Evolutionary conservation across 2,329 filamentous ascomycete genomes (phyloP), one percentile per base, ranked within the genome.

Genomic region (Diaporthe vaccinii): DNA sequence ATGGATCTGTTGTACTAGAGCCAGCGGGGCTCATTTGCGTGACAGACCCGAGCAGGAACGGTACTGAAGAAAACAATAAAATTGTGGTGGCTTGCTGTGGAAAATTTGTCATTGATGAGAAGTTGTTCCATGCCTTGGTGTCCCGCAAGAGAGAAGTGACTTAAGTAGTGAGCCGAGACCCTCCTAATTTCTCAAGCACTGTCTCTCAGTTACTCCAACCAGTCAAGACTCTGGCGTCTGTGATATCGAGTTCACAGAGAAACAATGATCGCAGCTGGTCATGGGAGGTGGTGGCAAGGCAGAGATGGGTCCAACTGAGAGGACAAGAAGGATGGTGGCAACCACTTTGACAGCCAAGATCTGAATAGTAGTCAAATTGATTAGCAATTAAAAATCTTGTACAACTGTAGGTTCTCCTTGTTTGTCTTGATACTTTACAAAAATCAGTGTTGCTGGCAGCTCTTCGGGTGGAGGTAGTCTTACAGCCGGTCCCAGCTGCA

Each of bases 401-500:
- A 39, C 12, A 14, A 39, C 44, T 46, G 17, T 1, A 46, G 17
- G 20, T 17, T n/a, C 51, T 55, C 28, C 28, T 57, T 25, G 34
- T 58, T 28, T 58, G 25, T 34, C 55, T 17, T 34, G 28, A 36
- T 3, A 34, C 17, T 58, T 12, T 22, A 22, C 22, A 36, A 31
- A 17, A 41, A 14, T 10, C 14, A 34, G 28, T 55, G 53, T 15
- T 57, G 20, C 25, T 15, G 15, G 51, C n/a, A 10, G 20, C 51
- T n/a, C 4, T 28, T 31, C n/a, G 51, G 25, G 25, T 10, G 15
- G 25, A 9, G 28, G n/a, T 25, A 22, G 3, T 1, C 49, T 14
- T 20, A 17, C 62, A 69, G 65, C 65, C 65, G 46, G 65, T 25
- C 65, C 15, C 65, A 69, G 65, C 65, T 69, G 65, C n/a, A 12